Evolutionary conservation across 1,139 yeast genomes (phyloP).

Genomic region (Eremothecium coryli): DNA sequence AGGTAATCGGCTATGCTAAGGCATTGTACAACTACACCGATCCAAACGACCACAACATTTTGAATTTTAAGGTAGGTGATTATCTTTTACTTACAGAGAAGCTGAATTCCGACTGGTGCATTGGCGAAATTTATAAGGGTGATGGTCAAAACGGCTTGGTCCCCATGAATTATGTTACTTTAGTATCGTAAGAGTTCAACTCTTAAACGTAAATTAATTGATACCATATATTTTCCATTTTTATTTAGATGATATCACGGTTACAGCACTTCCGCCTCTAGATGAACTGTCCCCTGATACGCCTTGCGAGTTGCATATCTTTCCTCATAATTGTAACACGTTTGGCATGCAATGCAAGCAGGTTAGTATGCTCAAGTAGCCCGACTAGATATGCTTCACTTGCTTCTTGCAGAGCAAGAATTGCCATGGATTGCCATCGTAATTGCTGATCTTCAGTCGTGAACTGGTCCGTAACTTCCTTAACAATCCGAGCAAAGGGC

Average conservation of each 20-base stretch:
- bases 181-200: conserved; percentile 10
- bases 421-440: conserved; percentile 86
- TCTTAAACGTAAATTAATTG: background rate
- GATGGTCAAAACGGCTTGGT: conserved; percentile 24
- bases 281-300: conserved; percentile 57
- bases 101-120: conserved; percentile 28
- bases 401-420: conserved; percentile 85
- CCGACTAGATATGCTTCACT: conserved; percentile 84
- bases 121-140: conserved; percentile 28
- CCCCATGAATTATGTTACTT: conserved; percentile 26
- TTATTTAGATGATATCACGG: background rate
- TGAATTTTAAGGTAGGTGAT: conserved; percentile 26
- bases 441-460: conserved; percentile 44
- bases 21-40: conserved; percentile 26
- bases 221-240: background rate
- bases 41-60: conserved; percentile 23
- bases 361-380: conserved; percentile 78
- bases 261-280: too few relatives aligned
- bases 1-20: conserved; percentile 25
- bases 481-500: conserved; percentile 79
- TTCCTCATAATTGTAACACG: conserved; percentile 91
- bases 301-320: conserved; percentile 83
- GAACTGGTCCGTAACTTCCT: conserved; percentile 71
- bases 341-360: conserved; percentile 88
- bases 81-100: conserved; percentile 25